Evolutionary conservation across 805 yeast genomes (phyloP).

Genomic region (Hanseniaspora pseudoguilliermondii): DNA sequence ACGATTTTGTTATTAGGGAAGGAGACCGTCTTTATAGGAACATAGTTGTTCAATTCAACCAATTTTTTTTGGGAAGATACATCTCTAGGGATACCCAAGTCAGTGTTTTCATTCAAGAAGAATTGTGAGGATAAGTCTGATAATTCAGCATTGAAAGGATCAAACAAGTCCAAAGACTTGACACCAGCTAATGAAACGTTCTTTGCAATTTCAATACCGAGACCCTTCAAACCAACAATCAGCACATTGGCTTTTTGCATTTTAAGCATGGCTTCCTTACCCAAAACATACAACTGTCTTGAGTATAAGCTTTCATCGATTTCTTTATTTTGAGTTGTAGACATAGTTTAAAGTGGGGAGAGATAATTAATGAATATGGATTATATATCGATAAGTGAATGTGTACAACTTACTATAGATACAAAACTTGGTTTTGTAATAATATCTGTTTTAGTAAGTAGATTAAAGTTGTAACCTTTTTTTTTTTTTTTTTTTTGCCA

Average conservation of each 20-base stretch:
- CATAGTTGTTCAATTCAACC: conserved; percentile 78
- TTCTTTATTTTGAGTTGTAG: conserved; percentile 26
- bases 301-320: conserved; percentile 94
- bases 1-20: conserved; percentile 2
- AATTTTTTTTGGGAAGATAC: conserved; percentile 51
- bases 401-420: too few species aligned
- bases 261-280: conserved; percentile 95
- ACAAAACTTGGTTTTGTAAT: neutral
- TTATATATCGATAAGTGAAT: too few species aligned
- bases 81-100: conserved; percentile 72
- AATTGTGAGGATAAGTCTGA: conserved; percentile 81
- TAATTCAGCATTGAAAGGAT: conserved; percentile 54
- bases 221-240: conserved; percentile 77
- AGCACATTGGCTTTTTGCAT: conserved; percentile 92
- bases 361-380: too few species aligned
- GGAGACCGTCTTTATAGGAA: conserved; percentile 60
- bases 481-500: conserved; percentile 1
- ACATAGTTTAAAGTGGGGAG: conserved; percentile 13
- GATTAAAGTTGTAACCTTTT: neutral
- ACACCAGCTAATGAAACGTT: conserved; percentile 96
- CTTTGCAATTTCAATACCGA: conserved; percentile 93
- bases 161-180: conserved; percentile 74
- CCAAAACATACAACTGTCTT: conserved; percentile 89
- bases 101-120: conserved; percentile 49
- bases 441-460: too few species aligned